phyloP scores from a whole-genome alignment of 2,329 filamentous ascomycete species.

The Beauveria pseudobassiana region DNA sequence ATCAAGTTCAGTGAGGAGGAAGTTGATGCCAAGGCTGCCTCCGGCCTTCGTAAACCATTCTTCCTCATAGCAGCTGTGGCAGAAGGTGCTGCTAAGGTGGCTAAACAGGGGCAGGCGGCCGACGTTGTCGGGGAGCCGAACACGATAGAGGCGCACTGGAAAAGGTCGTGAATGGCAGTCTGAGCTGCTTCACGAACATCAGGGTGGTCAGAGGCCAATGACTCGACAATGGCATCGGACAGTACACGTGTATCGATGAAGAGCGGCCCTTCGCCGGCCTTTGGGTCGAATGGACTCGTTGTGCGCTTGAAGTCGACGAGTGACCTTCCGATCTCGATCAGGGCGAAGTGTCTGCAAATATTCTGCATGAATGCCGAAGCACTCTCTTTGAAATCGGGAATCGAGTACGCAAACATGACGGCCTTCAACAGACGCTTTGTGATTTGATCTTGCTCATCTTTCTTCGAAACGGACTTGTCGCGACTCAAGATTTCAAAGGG shows the following conservation, averaged over 20 bases:
- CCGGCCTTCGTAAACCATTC: constrained; percentile 99
- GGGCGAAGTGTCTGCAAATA: constrained; percentile 80
- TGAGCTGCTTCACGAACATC: constrained; percentile 79
- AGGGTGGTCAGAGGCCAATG: constrained; percentile 74
- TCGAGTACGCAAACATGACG: constrained; percentile 73
- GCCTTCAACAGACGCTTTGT: constrained; percentile 86
- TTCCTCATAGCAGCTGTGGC: constrained; percentile 92
- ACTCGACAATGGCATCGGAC: constrained; percentile 84
- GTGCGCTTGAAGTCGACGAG: constrained; percentile 72
- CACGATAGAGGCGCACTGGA: constrained; percentile 67
- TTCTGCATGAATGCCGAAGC: constrained; percentile 70
- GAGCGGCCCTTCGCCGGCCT: constrained; percentile 78
- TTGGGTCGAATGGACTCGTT: constrained; percentile 73
- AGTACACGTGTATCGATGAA: constrained; percentile 81
- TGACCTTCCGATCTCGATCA: constrained; percentile 83
- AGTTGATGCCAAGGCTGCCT: constrained; percentile 81
- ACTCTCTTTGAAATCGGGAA: constrained; percentile 71
- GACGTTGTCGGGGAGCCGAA: constrained; percentile 68
- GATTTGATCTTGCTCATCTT: constrained; percentile 71
- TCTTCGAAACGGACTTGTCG: constrained; percentile 79
- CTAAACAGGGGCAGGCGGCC: constrained; percentile 77
- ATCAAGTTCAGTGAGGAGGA: constrained; percentile 76
- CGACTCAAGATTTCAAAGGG: constrained; percentile 69
- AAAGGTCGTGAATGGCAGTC: constrained; percentile 67
- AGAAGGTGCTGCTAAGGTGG: constrained; percentile 75